These are phyloP conservation scores for Trametes cingulata DNA, from an alignment of 768 basidiomycete genomes.

Conservation along the genomic window DNA sequence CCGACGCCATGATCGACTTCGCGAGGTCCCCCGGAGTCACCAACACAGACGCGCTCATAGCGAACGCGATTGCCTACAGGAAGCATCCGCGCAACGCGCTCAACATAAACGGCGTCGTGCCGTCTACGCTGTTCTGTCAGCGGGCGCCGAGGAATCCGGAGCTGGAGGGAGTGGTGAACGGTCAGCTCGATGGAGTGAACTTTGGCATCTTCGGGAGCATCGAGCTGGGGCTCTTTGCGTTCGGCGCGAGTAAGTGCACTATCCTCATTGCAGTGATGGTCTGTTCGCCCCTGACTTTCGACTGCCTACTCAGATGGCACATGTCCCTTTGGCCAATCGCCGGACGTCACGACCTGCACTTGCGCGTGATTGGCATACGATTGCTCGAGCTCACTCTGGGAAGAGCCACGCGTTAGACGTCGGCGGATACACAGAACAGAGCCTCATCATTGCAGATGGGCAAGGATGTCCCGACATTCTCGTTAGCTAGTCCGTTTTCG, in stretches of 20 bases:
- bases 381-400: too few species aligned
- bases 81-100: slow-evolving; percentile 45
- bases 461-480: too few species aligned
- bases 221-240: slow-evolving; percentile 46
- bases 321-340: slow-evolving; percentile 45
- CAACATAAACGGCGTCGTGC: slow-evolving; percentile 43
- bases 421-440: too few species aligned
- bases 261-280: too few species aligned
- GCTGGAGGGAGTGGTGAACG: slow-evolving; percentile 49
- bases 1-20: slow-evolving; percentile 53
- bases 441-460: too few species aligned
- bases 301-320: slow-evolving; percentile 37
- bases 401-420: too few species aligned
- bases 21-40: slow-evolving; percentile 45
- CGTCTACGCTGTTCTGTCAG: slow-evolving; percentile 55
- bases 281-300: neutral
- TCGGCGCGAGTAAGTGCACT: slow-evolving; percentile 40
- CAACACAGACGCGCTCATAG: slow-evolving; percentile 43
- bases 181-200: slow-evolving; percentile 45
- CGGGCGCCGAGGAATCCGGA: slow-evolving; percentile 51
- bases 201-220: slow-evolving; percentile 55
- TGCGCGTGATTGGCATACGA: slow-evolving; percentile 28
- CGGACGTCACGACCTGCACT: slow-evolving; percentile 43
- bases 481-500: too few species aligned
- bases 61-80: slow-evolving; percentile 45